Evolutionary conservation across 2,329 filamentous ascomycete species (phyloP).

Genomic region (Pestalotiopsis sp.): DNA sequence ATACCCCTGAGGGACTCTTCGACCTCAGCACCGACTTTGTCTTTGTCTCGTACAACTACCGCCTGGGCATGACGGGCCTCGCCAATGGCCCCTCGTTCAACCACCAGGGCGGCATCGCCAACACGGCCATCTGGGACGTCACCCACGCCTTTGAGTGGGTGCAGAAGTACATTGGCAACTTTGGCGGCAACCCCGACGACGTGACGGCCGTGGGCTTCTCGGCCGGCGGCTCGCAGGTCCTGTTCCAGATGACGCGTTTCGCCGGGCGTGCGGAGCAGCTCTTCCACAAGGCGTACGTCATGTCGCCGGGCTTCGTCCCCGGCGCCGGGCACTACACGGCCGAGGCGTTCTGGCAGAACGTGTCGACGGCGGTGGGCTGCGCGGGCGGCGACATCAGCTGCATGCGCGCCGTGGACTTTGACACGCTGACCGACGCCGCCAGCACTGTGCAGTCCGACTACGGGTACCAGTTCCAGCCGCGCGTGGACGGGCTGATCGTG

Average conservation of each 20-base stretch:
- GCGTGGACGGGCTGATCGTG: constrained; percentile 37
- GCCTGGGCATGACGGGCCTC: constrained; percentile 34
- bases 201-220: constrained; percentile 10
- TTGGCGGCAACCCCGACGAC: constrained; percentile 7
- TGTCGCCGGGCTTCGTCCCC: constrained; percentile 21
- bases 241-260: constrained; percentile 12
- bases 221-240: constrained; percentile 7
- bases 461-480: constrained; percentile 37
- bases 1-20: constrained; percentile 37
- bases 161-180: constrained; percentile 9
- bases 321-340: constrained; percentile 37
- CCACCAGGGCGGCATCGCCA: constrained; percentile 28
- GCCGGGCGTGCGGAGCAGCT: constrained; percentile 9
- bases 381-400: constrained; percentile 3
- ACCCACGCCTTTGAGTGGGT: constrained; percentile 11
- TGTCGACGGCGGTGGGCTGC: constrained; percentile 2
- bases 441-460: constrained; percentile 26
- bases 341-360: constrained; percentile 15
- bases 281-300: constrained; percentile 11
- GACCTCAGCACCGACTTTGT: constrained; percentile 32
- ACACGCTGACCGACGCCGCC: constrained; percentile 22
- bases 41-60: constrained; percentile 37
- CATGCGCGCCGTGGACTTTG: constrained; percentile 12
- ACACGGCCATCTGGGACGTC: constrained; percentile 11
- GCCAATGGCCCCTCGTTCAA: constrained; percentile 28